Base-by-base conservation (phyloP, 495 filamentous ascomycete genomes). In the Evansstolkia leycettana region DNA sequence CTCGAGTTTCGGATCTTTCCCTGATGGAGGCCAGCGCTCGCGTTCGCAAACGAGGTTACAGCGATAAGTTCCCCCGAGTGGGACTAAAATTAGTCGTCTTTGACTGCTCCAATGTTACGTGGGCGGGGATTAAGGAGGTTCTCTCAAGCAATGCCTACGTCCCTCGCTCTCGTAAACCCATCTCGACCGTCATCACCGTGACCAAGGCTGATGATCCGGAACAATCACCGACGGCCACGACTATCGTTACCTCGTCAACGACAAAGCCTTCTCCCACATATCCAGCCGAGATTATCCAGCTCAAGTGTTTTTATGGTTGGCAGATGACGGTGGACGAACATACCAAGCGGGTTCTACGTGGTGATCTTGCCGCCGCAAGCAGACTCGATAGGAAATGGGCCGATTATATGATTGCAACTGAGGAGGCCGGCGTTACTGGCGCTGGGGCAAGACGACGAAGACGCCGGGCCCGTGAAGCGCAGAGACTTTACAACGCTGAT, bases 221-320 rank as follows among this genome's bases (percentile, higher is more conserved):
- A 20, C 54, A 42, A 9, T 52, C 47, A 23, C 38, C 48, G 9
- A 39, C 24, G 17, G 54, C 54, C 4, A 53, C 48, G 6, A 46
- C 57, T 7, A 46, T 49, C 18, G 46, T 57, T 30, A 48, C 51
- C 0, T 54, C 52, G n/a, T 55, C 58, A 14, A 52, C 55, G 5
- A 52, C 62, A 2, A 57, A 52, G 1, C 55, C 54, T 1, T 35
- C 45, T 9, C 42, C 46, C 44, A 55, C 67, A 0, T 82, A 75
- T 28, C 78, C 82, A 0, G 72, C 69, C 3, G 77, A 90, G 45
- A 73, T 94, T 34, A 82, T 96, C 35, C 62, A 72, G 12, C 67
- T 98, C 26, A 94, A 93, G 55, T 94, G 86, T 55, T 96, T 86
- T 63, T 89, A 93, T 54, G 84, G 78, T 13, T 96, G 84, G 76